Percentiles rank a stretch among this genome's conserved stretches.
These are phyloP conservation scores for Cryphonectria parasitica DNA, from an alignment of 2,329 filamentous ascomycete genomes.

Conservation along the genomic window DNA sequence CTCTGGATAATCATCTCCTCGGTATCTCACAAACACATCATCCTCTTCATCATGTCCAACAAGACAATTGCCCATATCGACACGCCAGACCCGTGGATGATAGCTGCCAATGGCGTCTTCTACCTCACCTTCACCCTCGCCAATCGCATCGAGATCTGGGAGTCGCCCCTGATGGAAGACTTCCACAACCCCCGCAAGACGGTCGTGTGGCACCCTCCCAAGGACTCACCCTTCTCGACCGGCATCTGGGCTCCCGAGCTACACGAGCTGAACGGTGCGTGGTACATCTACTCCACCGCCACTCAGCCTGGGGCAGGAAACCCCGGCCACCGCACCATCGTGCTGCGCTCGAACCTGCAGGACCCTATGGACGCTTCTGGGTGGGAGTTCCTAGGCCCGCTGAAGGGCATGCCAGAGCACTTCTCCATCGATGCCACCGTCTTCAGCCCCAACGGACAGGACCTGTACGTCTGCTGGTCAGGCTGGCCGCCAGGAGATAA, in stretches of 20 bases:
- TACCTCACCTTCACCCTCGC: slow-evolving; percentile 37
- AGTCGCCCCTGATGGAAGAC: slow-evolving; percentile 37
- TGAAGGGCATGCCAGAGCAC: slow-evolving; percentile 32
- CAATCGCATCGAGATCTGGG: slow-evolving; percentile 42
- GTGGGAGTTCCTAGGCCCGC: slow-evolving; percentile 32
- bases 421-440: slow-evolving; percentile 33
- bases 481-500: slow-evolving; percentile 32
- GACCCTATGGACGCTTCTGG: slow-evolving; percentile 29
- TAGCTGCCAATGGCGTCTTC: slow-evolving; percentile 34
- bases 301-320: slow-evolving; percentile 22
- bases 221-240: slow-evolving; percentile 20
- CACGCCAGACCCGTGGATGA: slow-evolving; percentile 40
- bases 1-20: neutral
- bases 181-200: slow-evolving; percentile 35
- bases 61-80: slow-evolving; percentile 35
- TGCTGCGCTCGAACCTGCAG: slow-evolving; percentile 17
- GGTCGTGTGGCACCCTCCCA: slow-evolving; percentile 24
- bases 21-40: neutral
- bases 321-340: slow-evolving; percentile 27
- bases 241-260: slow-evolving; percentile 57
- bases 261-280: slow-evolving; percentile 23
- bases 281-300: slow-evolving; percentile 28
- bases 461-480: slow-evolving; percentile 32
- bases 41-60: slow-evolving; percentile 35
- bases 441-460: slow-evolving; percentile 23